A percentile compares a stretch with the other conserved stretches of the same genome.
phyloP scores from a whole-genome alignment of 345 rosid genomes.

The Barbarea vulgaris region DNA sequence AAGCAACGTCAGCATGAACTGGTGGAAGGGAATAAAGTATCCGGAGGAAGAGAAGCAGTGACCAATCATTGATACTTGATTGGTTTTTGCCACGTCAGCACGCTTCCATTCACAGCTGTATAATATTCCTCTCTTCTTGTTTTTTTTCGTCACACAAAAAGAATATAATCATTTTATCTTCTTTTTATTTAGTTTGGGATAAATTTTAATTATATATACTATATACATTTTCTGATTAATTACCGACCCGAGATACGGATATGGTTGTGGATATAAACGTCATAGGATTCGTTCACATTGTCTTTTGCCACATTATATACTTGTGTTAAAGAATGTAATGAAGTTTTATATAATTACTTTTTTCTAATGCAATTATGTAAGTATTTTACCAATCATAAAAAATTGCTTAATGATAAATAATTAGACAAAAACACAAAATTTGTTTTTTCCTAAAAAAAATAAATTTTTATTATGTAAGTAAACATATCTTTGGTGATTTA shows the following conservation, averaged over 20 bases:
- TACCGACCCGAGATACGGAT: neutral
- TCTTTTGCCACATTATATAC: neutral
- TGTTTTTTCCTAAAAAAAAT: too few relatives aligned
- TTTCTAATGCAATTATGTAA: too few relatives aligned
- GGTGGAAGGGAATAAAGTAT: slow-evolving; percentile 34
- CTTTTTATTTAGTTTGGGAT: neutral
- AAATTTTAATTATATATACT: neutral
- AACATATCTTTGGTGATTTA: too few relatives aligned
- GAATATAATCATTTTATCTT: neutral
- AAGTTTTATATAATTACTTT: neutral
- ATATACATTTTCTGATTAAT: neutral
- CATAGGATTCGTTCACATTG: neutral
- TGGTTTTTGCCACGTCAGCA: slow-evolving; percentile 24
- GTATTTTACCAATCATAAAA: too few relatives aligned
- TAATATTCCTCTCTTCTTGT: slow-evolving; percentile 28
- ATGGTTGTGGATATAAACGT: neutral
- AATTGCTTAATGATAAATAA: too few relatives aligned
- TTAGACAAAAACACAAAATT: too few relatives aligned
- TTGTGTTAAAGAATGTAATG: neutral
- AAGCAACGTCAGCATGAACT: slow-evolving; percentile 30
- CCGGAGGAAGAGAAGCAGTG: slow-evolving; percentile 24
- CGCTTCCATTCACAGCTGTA: slow-evolving; percentile 20
- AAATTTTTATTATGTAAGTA: too few relatives aligned
- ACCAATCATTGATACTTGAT: slow-evolving; percentile 37
- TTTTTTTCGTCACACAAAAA: slow-evolving; percentile 2